Evolutionary conservation across 2,329 filamentous ascomycete genomes (phyloP).

Genomic region (Diaporthe sp.): DNA sequence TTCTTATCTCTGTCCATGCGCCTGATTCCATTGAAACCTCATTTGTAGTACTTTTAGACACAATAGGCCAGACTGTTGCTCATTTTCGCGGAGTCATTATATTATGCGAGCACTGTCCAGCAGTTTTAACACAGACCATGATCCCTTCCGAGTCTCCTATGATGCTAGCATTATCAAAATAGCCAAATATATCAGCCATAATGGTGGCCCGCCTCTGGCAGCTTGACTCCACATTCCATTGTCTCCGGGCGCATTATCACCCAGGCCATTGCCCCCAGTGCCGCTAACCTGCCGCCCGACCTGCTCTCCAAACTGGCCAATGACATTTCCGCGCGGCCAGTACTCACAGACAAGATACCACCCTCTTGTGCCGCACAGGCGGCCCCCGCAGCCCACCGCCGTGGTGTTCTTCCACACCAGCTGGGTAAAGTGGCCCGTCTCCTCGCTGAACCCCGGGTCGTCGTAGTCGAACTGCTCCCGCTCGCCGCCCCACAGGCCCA

Average conservation of each 20-base stretch:
- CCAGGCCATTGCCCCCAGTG: neutral
- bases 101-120: neutral
- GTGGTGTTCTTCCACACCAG: constrained; percentile 77
- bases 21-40: neutral
- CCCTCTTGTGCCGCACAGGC: constrained; percentile 60
- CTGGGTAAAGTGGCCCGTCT: constrained; percentile 80
- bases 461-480: constrained; percentile 70
- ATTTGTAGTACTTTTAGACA: neutral
- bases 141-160: neutral
- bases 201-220: neutral
- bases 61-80: neutral
- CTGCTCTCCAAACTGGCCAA: constrained; percentile 63
- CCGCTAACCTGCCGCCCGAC: constrained; percentile 55
- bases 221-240: constrained; percentile 30
- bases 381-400: constrained; percentile 68
- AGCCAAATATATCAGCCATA: neutral
- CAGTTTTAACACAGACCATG: neutral
- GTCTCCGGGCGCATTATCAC: neutral
- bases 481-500: constrained; percentile 78
- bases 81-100: neutral
- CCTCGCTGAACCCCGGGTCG: constrained; percentile 67
- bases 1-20: no score
- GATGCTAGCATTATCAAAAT: neutral
- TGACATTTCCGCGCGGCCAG: constrained; percentile 75
- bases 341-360: constrained; percentile 82